Percentiles rank a stretch among this genome's conserved stretches.
phyloP scores from a whole-genome alignment of 257 asterid species.

The Fraxinus americana region DNA sequence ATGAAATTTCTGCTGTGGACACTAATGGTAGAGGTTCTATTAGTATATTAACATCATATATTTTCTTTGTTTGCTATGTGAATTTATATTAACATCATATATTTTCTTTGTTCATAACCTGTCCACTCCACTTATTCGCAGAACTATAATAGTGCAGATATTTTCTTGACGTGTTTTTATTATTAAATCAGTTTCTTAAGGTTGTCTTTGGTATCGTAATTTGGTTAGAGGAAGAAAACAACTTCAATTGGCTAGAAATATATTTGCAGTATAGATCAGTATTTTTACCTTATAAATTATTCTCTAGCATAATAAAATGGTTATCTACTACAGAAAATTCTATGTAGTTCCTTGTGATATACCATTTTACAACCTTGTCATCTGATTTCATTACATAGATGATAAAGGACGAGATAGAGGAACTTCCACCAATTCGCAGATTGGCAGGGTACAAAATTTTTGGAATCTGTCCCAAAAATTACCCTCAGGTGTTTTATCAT shows the following conservation, averaged over 20 bases:
- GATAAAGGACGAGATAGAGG: constrained; percentile 31
- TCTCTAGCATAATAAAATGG: background rate
- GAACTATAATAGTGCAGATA: background rate
- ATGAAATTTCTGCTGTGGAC: constrained; percentile 34
- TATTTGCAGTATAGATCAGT: background rate
- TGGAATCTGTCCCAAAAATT: constrained; percentile 51
- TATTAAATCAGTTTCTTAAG: background rate
- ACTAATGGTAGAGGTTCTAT: constrained; percentile 43
- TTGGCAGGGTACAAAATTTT: constrained; percentile 36
- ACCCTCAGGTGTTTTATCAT: constrained; percentile 54
- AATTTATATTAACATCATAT: background rate
- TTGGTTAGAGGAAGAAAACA: background rate
- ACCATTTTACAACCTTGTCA: constrained; percentile 17
- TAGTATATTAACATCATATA: background rate
- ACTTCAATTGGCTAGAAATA: background rate
- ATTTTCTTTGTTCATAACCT: no score
- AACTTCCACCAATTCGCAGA: constrained; percentile 33
- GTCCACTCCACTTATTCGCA: background rate
- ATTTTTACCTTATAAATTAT: background rate
- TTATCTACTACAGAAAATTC: constrained; percentile 19
- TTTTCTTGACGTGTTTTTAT: background rate
- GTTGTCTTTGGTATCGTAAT: background rate
- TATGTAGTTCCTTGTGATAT: background rate
- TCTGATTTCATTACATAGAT: constrained; percentile 36
- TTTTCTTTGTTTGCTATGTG: background rate